phyloP scores from a whole-genome alignment of 1,284 basidiomycete genomes.

The Tilletia indica region DNA sequence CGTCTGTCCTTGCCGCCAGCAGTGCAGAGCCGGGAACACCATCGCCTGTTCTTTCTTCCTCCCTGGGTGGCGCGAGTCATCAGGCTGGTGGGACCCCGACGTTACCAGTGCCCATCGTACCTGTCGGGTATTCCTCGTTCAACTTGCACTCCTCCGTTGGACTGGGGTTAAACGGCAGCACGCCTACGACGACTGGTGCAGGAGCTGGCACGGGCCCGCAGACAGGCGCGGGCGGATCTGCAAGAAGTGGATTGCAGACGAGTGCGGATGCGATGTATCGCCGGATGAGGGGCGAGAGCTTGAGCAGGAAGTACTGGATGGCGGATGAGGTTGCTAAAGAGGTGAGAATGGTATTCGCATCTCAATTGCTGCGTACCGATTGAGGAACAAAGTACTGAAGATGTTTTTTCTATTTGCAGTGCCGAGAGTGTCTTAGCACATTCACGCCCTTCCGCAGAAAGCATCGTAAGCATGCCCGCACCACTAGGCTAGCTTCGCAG shows the following conservation, averaged over 20 bases:
- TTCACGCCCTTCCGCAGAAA: conserved; percentile 51
- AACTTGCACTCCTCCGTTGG: conserved; percentile 15
- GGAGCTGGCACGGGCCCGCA: not conserved
- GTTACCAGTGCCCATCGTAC: not conserved
- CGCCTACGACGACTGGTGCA: not conserved
- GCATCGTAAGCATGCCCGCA: conserved; percentile 29
- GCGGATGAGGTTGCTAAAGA: conserved; percentile 87
- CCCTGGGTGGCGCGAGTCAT: too few species aligned
- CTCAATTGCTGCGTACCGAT: too few species aligned
- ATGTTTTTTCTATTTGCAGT: conserved; percentile 20
- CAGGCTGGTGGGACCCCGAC: too few species aligned
- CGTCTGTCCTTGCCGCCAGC: not conserved
- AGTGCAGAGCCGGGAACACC: not conserved
- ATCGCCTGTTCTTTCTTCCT: not conserved
- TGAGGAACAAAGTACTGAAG: too few species aligned
- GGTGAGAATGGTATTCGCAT: not conserved
- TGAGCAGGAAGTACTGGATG: conserved; percentile 54
- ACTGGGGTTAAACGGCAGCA: not conserved
- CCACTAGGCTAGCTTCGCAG: too few species aligned
- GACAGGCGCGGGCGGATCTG: not conserved
- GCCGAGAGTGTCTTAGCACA: conserved; percentile 48
- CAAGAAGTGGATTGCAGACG: conserved; percentile 33
- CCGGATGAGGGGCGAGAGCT: conserved; percentile 46
- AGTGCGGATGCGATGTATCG: conserved; percentile 48
- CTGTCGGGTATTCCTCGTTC: conserved; percentile 8